phyloP scores from a whole-genome alignment of 1,139 yeast genomes.

The Scheffersomyces titani region DNA sequence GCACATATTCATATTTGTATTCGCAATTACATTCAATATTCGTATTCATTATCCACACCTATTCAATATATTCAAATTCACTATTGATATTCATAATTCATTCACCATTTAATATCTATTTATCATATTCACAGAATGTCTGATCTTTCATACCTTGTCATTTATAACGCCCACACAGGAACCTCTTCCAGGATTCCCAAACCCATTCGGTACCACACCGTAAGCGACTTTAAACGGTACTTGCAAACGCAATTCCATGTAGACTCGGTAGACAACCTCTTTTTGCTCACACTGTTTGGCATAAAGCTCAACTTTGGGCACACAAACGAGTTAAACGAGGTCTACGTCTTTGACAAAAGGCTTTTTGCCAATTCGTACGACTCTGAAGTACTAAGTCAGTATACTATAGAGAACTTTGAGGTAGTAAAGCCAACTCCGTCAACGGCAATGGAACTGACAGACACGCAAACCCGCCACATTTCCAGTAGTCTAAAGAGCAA shows the following conservation, averaged over 20 bases:
- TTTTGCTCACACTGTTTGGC: constrained; percentile 68
- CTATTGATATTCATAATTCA: neutral
- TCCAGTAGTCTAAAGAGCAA: constrained; percentile 24
- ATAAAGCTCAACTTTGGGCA: constrained; percentile 56
- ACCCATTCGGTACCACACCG: constrained; percentile 43
- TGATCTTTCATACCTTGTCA: constrained; percentile 26
- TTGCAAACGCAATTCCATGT: constrained; percentile 16
- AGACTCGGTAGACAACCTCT: constrained; percentile 41
- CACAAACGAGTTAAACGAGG: constrained; percentile 47
- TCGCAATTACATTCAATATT: neutral
- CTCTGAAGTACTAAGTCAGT: neutral
- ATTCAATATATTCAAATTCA: neutral
- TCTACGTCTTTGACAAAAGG: constrained; percentile 62
- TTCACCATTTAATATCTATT: neutral
- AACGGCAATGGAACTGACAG: constrained; percentile 8
- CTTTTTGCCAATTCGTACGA: constrained; percentile 30
- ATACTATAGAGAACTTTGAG: constrained; percentile 1
- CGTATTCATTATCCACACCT: neutral
- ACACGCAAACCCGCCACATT: constrained; percentile 17
- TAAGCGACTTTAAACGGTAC: constrained; percentile 18
- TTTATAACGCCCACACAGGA: constrained; percentile 46
- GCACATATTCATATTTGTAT: neutral
- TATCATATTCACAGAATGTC: neutral
- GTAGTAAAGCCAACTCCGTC: constrained; percentile 10
- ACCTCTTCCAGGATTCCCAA: constrained; percentile 35